Evolutionary conservation across 768 basidiomycete species (phyloP).

Genomic region (Coprinopsis sp.): DNA sequence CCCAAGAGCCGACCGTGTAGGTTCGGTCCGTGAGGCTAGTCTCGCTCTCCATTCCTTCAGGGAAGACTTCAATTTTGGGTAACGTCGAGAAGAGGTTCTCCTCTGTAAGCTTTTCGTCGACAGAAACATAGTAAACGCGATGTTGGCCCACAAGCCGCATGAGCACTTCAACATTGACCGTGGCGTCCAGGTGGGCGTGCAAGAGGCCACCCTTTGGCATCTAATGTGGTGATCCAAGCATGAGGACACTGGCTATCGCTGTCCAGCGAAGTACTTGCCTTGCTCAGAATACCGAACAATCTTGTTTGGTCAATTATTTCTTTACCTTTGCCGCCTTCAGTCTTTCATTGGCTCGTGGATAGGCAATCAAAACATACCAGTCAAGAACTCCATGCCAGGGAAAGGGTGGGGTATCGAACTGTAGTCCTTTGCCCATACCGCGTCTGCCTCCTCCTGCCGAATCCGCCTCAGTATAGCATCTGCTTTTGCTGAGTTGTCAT

Average conservation of each 20-base stretch:
- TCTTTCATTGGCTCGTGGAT: not conserved
- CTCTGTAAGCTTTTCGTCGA: conserved; percentile 33
- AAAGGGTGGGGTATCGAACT: conserved; percentile 9
- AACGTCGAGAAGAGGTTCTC: conserved; percentile 36
- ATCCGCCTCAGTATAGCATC: conserved; percentile 34
- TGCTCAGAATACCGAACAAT: conserved; percentile 57
- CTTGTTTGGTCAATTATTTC: conserved; percentile 54
- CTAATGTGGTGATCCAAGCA: conserved; percentile 25
- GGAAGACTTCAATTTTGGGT: conserved; percentile 53
- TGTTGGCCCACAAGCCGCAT: conserved; percentile 52
- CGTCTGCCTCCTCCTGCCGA: conserved; percentile 8
- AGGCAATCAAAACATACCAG: conserved; percentile 34
- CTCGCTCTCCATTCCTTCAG: conserved; percentile 26
- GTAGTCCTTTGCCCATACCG: conserved; percentile 8
- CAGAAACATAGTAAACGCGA: conserved; percentile 56
- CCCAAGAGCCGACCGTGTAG: conserved; percentile 49
- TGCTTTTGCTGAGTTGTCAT: conserved; percentile 41
- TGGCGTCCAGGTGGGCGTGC: conserved; percentile 74
- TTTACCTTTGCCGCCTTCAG: conserved; percentile 35
- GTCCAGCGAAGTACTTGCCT: conserved; percentile 31
- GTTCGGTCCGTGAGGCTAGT: conserved; percentile 34
- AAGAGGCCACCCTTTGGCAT: conserved; percentile 81
- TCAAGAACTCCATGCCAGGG: conserved; percentile 31
- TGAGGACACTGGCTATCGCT: not conserved
- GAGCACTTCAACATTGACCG: conserved; percentile 50